Evolutionary conservation across 768 basidiomycete genomes (phyloP).

Genomic region (Collybiopsis confluens): DNA sequence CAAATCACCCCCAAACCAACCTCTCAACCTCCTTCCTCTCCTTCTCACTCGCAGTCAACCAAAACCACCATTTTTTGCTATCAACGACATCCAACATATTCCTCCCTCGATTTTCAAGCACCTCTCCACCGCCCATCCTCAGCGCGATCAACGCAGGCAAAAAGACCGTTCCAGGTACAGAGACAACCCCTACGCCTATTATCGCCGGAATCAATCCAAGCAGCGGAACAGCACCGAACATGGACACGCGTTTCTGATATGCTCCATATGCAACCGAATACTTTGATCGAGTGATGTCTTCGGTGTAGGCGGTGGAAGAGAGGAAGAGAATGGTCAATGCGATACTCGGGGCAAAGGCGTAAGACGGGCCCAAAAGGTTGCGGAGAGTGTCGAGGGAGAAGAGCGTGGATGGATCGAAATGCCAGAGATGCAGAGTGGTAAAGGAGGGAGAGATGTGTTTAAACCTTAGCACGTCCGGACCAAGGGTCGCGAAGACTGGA

Average conservation of each 20-base stretch:
- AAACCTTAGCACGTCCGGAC: background rate
- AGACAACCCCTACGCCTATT: no score
- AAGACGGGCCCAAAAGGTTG: background rate
- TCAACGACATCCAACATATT: background rate
- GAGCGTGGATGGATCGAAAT: background rate
- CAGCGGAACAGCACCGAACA: slow-evolving; percentile 48
- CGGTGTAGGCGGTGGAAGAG: slow-evolving; percentile 75
- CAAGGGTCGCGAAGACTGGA: slow-evolving; percentile 7
- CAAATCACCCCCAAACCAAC: slow-evolving; percentile 6
- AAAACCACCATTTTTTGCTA: slow-evolving; percentile 18
- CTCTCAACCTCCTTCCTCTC: background rate
- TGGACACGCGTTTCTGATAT: slow-evolving; percentile 76
- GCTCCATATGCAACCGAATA: slow-evolving; percentile 66
- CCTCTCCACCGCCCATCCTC: background rate
- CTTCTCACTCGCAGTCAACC: background rate
- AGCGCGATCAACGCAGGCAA: background rate
- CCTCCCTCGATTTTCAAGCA: background rate
- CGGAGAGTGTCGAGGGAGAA: background rate
- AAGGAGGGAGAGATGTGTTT: background rate
- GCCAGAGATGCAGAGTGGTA: background rate
- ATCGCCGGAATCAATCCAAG: background rate
- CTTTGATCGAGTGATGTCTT: slow-evolving; percentile 72
- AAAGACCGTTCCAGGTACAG: background rate
- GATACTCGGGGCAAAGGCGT: slow-evolving; percentile 40
- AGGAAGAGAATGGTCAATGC: slow-evolving; percentile 69